Conservation (phyloP, 495 filamentous ascomycete species). For the Penicillium arizonense region DNA sequence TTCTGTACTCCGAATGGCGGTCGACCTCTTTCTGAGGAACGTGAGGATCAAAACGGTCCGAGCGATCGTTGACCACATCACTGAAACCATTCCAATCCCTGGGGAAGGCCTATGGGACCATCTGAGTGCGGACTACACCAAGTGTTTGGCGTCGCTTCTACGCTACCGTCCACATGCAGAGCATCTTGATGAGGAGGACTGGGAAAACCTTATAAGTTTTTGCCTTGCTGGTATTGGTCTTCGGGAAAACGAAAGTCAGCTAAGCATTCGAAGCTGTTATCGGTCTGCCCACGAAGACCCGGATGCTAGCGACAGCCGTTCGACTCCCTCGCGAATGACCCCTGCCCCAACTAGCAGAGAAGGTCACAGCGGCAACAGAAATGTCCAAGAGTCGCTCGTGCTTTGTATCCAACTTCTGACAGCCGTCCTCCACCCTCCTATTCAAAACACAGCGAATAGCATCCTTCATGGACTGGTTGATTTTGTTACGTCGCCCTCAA, state of each 20-base stretch:
- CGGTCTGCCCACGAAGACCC: slow-evolving; percentile 25
- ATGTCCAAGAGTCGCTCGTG: slow-evolving; percentile 56
- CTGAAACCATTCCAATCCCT: slow-evolving; percentile 63
- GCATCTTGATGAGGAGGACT: slow-evolving; percentile 63
- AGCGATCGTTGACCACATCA: slow-evolving; percentile 77
- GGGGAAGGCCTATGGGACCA: slow-evolving; percentile 64
- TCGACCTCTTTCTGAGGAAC: slow-evolving; percentile 64
- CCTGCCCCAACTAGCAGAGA: slow-evolving; percentile 26
- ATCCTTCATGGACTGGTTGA: slow-evolving; percentile 58
- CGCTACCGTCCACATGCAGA: slow-evolving; percentile 74
- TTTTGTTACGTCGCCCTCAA: slow-evolving; percentile 58
- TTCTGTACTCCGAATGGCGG: slow-evolving; percentile 65
- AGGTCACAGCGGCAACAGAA: slow-evolving; percentile 27
- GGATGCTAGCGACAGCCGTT: slow-evolving; percentile 23
- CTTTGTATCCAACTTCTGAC: slow-evolving; percentile 65
- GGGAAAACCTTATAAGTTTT: slow-evolving; percentile 68
- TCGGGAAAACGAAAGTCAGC: slow-evolving; percentile 26
- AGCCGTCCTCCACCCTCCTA: slow-evolving; percentile 67
- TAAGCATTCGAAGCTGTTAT: slow-evolving; percentile 26
- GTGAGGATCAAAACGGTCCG: slow-evolving; percentile 74
- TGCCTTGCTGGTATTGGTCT: slow-evolving; percentile 41
- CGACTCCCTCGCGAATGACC: slow-evolving; percentile 35
- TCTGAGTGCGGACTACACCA: slow-evolving; percentile 75
- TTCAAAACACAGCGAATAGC: slow-evolving; percentile 55
- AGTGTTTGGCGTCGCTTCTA: slow-evolving; percentile 67